These are phyloP conservation scores for Yarrowia sp. DNA, from an alignment of 805 yeast genomes.

Conservation along the genomic window DNA sequence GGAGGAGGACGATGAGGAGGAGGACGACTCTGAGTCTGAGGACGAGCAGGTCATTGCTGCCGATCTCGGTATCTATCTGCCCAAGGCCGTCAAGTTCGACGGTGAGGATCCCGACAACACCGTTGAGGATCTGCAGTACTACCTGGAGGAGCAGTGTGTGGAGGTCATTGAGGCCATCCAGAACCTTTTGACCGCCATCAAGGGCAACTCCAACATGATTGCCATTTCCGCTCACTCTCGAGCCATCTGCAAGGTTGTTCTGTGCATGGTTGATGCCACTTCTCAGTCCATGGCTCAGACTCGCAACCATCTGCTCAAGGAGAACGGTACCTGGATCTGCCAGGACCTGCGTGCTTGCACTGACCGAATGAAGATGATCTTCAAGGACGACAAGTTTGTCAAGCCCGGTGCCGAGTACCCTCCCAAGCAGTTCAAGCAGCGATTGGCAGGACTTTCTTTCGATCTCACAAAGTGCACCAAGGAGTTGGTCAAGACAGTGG, in stretches of 20 bases:
- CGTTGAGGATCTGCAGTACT: constrained; percentile 78
- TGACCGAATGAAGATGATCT: constrained; percentile 77
- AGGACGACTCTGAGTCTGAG: constrained; percentile 25
- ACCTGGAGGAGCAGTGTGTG: constrained; percentile 91
- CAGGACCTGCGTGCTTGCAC: constrained; percentile 85
- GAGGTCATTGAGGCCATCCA: constrained; percentile 91
- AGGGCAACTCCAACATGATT: constrained; percentile 69
- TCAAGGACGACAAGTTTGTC: constrained; percentile 53
- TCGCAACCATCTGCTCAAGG: constrained; percentile 80
- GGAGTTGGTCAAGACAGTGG: constrained; percentile 93
- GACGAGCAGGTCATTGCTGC: constrained; percentile 39
- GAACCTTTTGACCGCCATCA: constrained; percentile 62
- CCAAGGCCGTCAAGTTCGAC: constrained; percentile 59
- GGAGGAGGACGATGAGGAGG: constrained; percentile 17
- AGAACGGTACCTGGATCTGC: constrained; percentile 91
- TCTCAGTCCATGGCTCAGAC: constrained; percentile 87
- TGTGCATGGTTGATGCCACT: constrained; percentile 90
- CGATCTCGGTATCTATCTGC: constrained; percentile 31
- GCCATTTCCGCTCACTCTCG: constrained; percentile 72
- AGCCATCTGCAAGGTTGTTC: constrained; percentile 79
- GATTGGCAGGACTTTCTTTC: constrained; percentile 94
- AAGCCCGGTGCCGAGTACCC: constrained; percentile 60
- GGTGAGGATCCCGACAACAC: constrained; percentile 89
- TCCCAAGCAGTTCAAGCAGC: constrained; percentile 86
- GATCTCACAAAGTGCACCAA: constrained; percentile 96